Base-by-base conservation (phyloP, 2,329 filamentous ascomycete genomes). In the Pyricularia grisea region DNA sequence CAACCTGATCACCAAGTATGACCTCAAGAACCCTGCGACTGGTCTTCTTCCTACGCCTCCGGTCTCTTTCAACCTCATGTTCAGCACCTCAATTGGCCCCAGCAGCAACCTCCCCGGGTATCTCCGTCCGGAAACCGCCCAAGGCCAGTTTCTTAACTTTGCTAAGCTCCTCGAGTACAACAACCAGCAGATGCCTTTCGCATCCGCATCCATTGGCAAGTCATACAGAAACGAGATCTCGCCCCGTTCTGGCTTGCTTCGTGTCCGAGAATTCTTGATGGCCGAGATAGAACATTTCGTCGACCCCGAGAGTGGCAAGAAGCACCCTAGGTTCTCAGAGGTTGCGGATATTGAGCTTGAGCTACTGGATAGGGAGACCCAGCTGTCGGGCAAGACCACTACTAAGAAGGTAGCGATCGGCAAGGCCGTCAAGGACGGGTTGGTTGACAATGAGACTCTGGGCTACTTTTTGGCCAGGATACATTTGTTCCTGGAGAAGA, bases 211-310 rank as follows among this genome's bases (percentile, higher is more conserved):
- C 58, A 96, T 99, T 78, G 95, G 95, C 80, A 97, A 97, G 81
- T 97, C 94, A 1, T 98, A 97, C 87, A 89, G 95, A 75, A 99
- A 99, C 78, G 95, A 99, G 78, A 97, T 99, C 74, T 97, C 95
- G 0, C 95, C 95, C 11, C 88, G 95, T 69, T 88, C 92, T 72
- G 95, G 95, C 81, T 88, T 99, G 60, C 82, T 99, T 70, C 91
- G 95, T 74, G 95, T 99, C 63, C 92, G 95, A 75, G 95, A 99
- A 79, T 98, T 99, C 82, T 82, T 97, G 75, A 98, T 99, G 95
- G 95, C 94, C 28, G 95, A 99, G 81, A 97, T 99, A 74, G 95
- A 99, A 83, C 95, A 99, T 80, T 99, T 92, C 77, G 95, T 99
- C 73, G 95, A 99, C 76, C 95, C 95, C 12, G 85, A 95, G 76